These are phyloP conservation scores for Tylopilus sp. DNA, from an alignment of 768 basidiomycete species.

Conservation along the genomic window DNA sequence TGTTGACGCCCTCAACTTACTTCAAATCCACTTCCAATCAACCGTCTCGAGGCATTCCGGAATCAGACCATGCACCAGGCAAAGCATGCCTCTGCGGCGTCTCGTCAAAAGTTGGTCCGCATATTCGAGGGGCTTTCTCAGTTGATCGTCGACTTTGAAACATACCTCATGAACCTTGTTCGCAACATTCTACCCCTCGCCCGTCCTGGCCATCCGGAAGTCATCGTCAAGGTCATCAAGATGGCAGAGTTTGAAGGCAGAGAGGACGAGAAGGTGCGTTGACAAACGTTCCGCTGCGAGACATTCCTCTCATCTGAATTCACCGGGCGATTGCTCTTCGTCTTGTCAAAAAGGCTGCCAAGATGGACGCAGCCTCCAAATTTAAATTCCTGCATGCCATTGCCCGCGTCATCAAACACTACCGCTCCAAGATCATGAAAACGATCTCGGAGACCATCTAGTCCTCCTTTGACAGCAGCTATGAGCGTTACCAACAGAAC, in stretches of 20 bases:
- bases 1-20: conserved; percentile 83
- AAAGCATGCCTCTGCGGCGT: conserved; percentile 69
- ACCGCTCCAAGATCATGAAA: conserved; percentile 84
- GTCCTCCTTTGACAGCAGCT: conserved; percentile 65
- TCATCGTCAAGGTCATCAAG: conserved; percentile 91
- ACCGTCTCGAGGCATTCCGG: conserved; percentile 88
- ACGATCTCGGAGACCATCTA: conserved; percentile 76
- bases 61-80: conserved; percentile 96
- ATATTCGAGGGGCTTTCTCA: conserved; percentile 86
- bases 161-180: conserved; percentile 75
- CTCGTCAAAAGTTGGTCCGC: conserved; percentile 63
- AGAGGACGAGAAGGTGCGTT: conserved; percentile 89
- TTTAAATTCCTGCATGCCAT: conserved; percentile 93
- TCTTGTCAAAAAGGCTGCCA: conserved; percentile 91
- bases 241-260: conserved; percentile 90
- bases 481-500: conserved; percentile 56
- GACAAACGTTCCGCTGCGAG: background rate
- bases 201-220: conserved; percentile 72
- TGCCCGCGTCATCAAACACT: conserved; percentile 91
- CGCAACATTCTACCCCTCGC: conserved; percentile 76
- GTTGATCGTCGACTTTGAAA: conserved; percentile 80
- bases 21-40: conserved; percentile 91
- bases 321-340: conserved; percentile 85
- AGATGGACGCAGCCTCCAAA: conserved; percentile 88
- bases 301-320: background rate